These are phyloP conservation scores for Dissophora ornata DNA, from an alignment of 192 early-diverging fungal genomes.

Conservation along the genomic window DNA sequence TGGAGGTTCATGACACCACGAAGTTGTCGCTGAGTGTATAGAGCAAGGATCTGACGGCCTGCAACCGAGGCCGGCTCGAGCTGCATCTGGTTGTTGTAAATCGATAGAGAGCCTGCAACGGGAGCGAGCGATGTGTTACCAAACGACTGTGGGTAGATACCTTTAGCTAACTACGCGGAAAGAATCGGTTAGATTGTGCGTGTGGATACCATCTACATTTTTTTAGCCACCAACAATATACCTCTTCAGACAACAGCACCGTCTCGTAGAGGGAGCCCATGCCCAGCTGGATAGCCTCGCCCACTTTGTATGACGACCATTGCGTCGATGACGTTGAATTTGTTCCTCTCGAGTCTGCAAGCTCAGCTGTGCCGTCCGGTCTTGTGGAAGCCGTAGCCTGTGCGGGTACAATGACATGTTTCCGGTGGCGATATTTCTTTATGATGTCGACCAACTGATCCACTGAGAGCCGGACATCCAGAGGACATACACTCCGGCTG, in stretches of 20 bases:
- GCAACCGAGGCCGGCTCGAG: conserved; percentile 39
- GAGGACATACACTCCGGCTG: conserved; percentile 24
- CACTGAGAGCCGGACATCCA: conserved; percentile 52
- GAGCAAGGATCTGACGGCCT: conserved; percentile 36
- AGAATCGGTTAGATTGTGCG: not conserved
- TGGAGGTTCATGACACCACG: conserved; percentile 45
- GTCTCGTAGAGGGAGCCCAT: conserved; percentile 50
- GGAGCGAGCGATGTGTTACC: conserved; percentile 38
- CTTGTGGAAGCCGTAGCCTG: conserved; percentile 8
- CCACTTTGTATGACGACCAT: conserved; percentile 41
- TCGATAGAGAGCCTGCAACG: conserved; percentile 43
- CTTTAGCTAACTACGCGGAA: conserved; percentile 33
- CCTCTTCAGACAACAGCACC: conserved; percentile 48
- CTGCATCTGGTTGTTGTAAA: conserved; percentile 54
- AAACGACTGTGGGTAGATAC: conserved; percentile 46
- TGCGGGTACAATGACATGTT: conserved; percentile 47
- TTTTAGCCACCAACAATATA: too few species aligned
- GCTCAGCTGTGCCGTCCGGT: conserved; percentile 19
- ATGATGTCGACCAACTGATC: conserved; percentile 50
- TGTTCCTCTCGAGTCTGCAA: conserved; percentile 30
- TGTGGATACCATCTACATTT: not conserved
- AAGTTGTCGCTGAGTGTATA: conserved; percentile 38
- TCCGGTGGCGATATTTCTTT: conserved; percentile 31
- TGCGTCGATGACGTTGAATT: conserved; percentile 22
- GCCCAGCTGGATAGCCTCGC: conserved; percentile 36